These are phyloP conservation scores for Saussurea involucrata DNA, from an alignment of 129 eudicot species.

Conservation along the genomic window DNA sequence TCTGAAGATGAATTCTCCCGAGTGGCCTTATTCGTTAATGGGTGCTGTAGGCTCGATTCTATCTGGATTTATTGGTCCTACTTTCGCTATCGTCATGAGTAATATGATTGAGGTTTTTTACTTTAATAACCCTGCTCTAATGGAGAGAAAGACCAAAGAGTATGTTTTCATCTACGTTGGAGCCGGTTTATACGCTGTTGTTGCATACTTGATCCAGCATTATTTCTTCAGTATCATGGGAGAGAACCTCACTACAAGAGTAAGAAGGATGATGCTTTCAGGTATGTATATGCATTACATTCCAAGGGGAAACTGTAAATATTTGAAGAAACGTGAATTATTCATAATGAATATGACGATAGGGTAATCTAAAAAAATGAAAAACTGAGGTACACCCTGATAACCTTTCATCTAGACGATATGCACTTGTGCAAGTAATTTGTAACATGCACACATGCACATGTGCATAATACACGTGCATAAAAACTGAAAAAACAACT, in stretches of 20 bases:
- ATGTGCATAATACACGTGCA: too few species aligned
- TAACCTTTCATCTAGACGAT: too few species aligned
- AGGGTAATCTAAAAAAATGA: too few species aligned
- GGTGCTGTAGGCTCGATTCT: constrained; percentile 92
- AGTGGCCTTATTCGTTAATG: constrained; percentile 96
- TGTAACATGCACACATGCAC: too few species aligned
- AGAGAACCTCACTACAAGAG: constrained; percentile 94
- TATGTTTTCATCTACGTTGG: constrained; percentile 91
- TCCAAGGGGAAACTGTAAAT: not conserved
- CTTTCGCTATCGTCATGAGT: constrained; percentile 98
- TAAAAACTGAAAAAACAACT: too few species aligned
- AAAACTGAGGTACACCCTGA: too few species aligned
- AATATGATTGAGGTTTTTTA: constrained; percentile 98
- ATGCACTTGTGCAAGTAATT: too few species aligned
- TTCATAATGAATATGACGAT: too few species aligned
- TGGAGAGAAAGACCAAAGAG: constrained; percentile 96
- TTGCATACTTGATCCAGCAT: constrained; percentile 92
- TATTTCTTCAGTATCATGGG: constrained; percentile 99
- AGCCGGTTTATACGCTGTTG: constrained; percentile 94
- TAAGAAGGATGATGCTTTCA: constrained; percentile 97
- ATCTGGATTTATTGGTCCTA: constrained; percentile 94
- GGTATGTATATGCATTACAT: constrained; percentile 30
- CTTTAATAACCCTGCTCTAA: constrained; percentile 63
- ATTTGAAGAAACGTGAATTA: too few species aligned
- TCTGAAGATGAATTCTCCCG: constrained; percentile 87